Percentiles rank a stretch among this genome's conserved stretches.
Evolutionary conservation across 345 rosid genomes (phyloP).

Genomic region (Eucalyptus decipiens): DNA sequence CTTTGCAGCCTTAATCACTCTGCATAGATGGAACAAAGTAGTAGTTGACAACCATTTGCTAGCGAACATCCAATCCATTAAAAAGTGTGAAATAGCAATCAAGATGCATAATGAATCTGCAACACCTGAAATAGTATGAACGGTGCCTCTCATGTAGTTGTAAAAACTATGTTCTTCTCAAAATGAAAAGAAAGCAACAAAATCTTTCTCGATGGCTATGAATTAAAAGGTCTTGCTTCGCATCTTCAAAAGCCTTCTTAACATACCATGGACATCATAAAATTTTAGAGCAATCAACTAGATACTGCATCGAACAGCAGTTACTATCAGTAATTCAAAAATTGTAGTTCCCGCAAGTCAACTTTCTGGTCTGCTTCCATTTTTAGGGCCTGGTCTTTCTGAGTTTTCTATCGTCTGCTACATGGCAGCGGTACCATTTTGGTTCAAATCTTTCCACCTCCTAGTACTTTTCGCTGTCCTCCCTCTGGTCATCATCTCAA

Average conservation of each 20-base stretch:
- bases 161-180: neutral
- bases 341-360: neutral
- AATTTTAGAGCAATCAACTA: neutral
- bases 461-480: neutral
- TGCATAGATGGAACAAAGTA: neutral
- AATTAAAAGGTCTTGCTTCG: neutral
- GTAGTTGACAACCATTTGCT: neutral
- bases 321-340: neutral
- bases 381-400: neutral
- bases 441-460: neutral
- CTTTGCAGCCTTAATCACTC: slow-evolving; percentile 62
- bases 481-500: neutral
- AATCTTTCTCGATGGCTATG: neutral
- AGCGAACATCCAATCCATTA: neutral
- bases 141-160: neutral
- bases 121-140: neutral
- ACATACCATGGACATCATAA: neutral
- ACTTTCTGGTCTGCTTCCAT: neutral
- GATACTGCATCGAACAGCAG: neutral
- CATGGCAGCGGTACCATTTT: neutral
- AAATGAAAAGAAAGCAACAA: neutral
- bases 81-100: neutral
- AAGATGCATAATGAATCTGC: neutral
- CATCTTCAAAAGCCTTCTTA: neutral
- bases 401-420: neutral